These are phyloP conservation scores for Talaromyces piceae DNA, from an alignment of 2,329 filamentous ascomycete species.

Conservation along the genomic window DNA sequence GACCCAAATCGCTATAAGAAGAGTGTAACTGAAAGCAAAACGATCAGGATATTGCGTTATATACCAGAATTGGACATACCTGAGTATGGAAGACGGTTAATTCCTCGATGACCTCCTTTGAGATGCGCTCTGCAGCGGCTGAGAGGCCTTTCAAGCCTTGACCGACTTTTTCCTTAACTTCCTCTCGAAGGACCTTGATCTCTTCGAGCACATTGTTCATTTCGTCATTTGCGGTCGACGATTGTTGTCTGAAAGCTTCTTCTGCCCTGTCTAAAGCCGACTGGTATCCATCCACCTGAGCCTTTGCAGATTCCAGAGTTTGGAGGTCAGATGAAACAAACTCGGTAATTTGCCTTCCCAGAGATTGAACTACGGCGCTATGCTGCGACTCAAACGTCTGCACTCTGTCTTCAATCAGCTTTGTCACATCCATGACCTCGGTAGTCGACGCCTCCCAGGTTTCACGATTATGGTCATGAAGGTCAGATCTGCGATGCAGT, in stretches of 20 bases:
- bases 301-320: slow-evolving; percentile 62
- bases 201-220: slow-evolving; percentile 90
- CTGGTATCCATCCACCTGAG: slow-evolving; percentile 63
- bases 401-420: slow-evolving; percentile 67
- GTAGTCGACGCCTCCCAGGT: slow-evolving; percentile 71
- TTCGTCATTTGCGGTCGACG: slow-evolving; percentile 58
- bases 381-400: slow-evolving; percentile 67
- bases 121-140: slow-evolving; percentile 77
- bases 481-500: slow-evolving; percentile 72
- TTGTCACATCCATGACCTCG: slow-evolving; percentile 69
- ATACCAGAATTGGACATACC: slow-evolving; percentile 26
- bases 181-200: slow-evolving; percentile 80
- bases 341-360: slow-evolving; percentile 64
- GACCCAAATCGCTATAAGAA: slow-evolving; percentile 75
- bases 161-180: slow-evolving; percentile 78
- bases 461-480: slow-evolving; percentile 70
- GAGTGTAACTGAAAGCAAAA: slow-evolving; percentile 56
- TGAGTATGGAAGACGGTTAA: slow-evolving; percentile 74
- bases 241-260: slow-evolving; percentile 52
- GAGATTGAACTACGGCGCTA: slow-evolving; percentile 57
- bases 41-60: slow-evolving; percentile 13
- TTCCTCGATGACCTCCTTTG: slow-evolving; percentile 79
- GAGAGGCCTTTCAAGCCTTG: slow-evolving; percentile 78
- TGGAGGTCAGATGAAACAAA: slow-evolving; percentile 71
- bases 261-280: slow-evolving; percentile 61